Base-by-base conservation (phyloP, 2,329 filamentous ascomycete genomes). In the Fusarium sp. region DNA sequence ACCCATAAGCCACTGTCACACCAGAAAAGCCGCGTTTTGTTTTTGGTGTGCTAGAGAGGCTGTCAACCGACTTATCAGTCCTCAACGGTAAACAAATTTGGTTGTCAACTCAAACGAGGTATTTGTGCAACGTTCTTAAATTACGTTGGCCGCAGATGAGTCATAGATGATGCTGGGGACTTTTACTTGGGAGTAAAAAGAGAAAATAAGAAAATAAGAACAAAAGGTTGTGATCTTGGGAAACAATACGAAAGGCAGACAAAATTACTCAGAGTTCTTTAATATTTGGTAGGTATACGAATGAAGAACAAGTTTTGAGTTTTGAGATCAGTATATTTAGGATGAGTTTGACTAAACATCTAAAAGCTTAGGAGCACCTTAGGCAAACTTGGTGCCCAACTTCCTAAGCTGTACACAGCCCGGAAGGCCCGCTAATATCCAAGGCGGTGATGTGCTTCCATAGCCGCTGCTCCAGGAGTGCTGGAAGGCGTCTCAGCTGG, bases 91-190 rank as follows among this genome's bases (percentile, higher is more conserved):
- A 36, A 51, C 17, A 13, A 13, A 24, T 8, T 7, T 14, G 17
- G 31, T 7, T 7, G n/a, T 8, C 31, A 24, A 51, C 31, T 51
- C n/a, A 15, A 13, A 11, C n/a, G 3, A 14, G 1, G 22, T 18
- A 51, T 11, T 20, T 5, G 31, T 24, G n/a, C 15, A 24, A 7
- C 6, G 31, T 3, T 4, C 7, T 35, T 35, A 13, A 11, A 24
- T 26, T 18, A 14, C 3, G 8, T 35, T 51, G 8, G 31, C 3
- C 3, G 8, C 2, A 1, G 6, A 3, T 5, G n/a, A 15, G n/a
- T 15, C n/a, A 51, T 4, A 24, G 48, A 8, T 11, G 12, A 35
- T 24, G 8, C 31, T 20, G 2, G 15, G 24, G 2, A 22, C 8
- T 11, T 11, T 22, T 22, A 6, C 8, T 6, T 47, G 18, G 9